These are phyloP conservation scores for Adenanthera pavonina DNA, from an alignment of 306 rosid genomes.

Conservation along the genomic window DNA sequence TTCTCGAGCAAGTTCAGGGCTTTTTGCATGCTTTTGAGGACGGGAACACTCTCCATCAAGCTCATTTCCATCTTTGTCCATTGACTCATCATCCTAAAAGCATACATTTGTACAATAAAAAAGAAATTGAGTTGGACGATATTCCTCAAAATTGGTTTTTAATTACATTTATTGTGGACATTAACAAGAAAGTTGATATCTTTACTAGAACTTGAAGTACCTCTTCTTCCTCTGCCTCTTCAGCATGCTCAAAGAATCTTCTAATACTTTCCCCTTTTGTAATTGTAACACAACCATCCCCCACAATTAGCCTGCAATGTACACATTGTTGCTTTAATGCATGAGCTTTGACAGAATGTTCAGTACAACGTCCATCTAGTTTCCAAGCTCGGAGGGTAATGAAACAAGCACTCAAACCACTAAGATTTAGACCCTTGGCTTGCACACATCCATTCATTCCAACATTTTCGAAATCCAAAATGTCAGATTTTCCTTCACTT, in stretches of 20 bases:
- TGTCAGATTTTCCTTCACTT: slow-evolving; percentile 93
- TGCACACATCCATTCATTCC: slow-evolving; percentile 85
- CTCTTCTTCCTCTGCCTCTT: slow-evolving; percentile 99
- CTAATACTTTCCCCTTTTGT: slow-evolving; percentile 91
- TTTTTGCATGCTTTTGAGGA: slow-evolving; percentile 99
- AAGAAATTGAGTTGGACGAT: slow-evolving; percentile 27
- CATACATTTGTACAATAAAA: slow-evolving; percentile 33
- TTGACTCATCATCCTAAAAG: slow-evolving; percentile 85
- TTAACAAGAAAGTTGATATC: slow-evolving; percentile 41
- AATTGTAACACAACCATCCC: slow-evolving; percentile 89
- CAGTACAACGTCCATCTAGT: slow-evolving; percentile 92
- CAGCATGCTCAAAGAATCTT: slow-evolving; percentile 98
- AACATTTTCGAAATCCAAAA: slow-evolving; percentile 90
- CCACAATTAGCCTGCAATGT: slow-evolving; percentile 88
- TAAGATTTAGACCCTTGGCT: slow-evolving; percentile 80
- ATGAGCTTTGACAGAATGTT: slow-evolving; percentile 93
- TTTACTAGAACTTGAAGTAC: slow-evolving; percentile 51
- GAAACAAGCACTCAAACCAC: slow-evolving; percentile 83
- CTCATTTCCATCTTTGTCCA: slow-evolving; percentile 94
- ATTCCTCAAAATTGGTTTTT: slow-evolving; percentile 3
- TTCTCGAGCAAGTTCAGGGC: slow-evolving; percentile 99
- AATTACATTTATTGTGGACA: not conserved
- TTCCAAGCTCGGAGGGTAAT: slow-evolving; percentile 95
- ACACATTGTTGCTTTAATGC: slow-evolving; percentile 92
- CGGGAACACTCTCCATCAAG: slow-evolving; percentile 98